Evolutionary conservation across 306 rosid species (phyloP).

Genomic region (Comarum palustre): DNA sequence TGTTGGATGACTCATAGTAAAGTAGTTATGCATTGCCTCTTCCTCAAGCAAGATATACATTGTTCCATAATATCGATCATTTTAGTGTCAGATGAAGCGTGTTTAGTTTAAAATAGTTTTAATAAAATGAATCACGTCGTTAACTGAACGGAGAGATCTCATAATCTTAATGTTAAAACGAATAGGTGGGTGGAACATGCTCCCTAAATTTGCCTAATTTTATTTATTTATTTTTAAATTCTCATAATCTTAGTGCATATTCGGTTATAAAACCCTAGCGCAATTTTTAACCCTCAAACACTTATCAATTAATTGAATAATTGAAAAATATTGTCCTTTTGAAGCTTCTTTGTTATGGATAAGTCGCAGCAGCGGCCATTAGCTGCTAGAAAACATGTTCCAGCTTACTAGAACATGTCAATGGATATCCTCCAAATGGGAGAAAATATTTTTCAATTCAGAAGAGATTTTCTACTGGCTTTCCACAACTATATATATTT

Average conservation of each 20-base stretch:
- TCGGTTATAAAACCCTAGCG: too few species aligned
- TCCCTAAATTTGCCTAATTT: too few species aligned
- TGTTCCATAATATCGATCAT: not conserved
- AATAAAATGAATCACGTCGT: too few species aligned
- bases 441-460: not conserved
- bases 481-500: not conserved
- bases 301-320: not conserved
- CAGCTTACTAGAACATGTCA: not conserved
- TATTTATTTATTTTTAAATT: too few species aligned
- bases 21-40: not conserved
- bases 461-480: not conserved
- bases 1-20: not conserved
- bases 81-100: not conserved
- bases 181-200: too few species aligned
- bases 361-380: not conserved
- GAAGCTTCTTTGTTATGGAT: not conserved
- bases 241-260: too few species aligned
- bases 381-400: slow-evolving; percentile 6
- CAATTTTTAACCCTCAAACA: not conserved
- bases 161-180: too few species aligned
- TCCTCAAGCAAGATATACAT: not conserved
- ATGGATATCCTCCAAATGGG: not conserved
- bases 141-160: too few species aligned
- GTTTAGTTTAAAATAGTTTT: too few species aligned
- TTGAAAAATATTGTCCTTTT: not conserved